phyloP scores from a whole-genome alignment of 176 grass and related monocot species.

The Phoenix roebelenii region DNA sequence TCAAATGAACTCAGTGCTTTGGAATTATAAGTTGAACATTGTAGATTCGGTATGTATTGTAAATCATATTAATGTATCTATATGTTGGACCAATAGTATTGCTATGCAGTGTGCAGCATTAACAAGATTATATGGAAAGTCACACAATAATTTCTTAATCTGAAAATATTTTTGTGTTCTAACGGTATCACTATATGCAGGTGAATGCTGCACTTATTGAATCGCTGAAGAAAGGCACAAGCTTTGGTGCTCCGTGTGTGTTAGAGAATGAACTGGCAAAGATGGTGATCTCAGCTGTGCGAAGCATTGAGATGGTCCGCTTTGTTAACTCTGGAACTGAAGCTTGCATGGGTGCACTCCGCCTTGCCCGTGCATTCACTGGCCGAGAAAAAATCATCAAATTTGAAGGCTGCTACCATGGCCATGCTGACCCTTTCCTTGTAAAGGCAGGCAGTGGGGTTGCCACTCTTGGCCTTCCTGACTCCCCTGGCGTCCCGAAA shows the following conservation, averaged over 20 bases:
- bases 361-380: slow-evolving; percentile 92
- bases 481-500: slow-evolving; percentile 90
- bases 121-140: neutral
- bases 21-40: no score
- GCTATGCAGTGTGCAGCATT: no score
- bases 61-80: no score
- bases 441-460: slow-evolving; percentile 98
- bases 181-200: slow-evolving; percentile 16
- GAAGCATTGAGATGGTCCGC: slow-evolving; percentile 90
- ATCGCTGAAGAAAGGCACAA: slow-evolving; percentile 96
- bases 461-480: slow-evolving; percentile 91
- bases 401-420: slow-evolving; percentile 98
- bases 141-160: neutral
- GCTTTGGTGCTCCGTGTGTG: slow-evolving; percentile 90
- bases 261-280: slow-evolving; percentile 86
- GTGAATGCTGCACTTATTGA: slow-evolving; percentile 82
- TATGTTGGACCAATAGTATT: no score
- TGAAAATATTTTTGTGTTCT: neutral
- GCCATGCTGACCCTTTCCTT: slow-evolving; percentile 91
- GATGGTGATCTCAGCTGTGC: slow-evolving; percentile 90
- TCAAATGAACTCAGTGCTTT: no score
- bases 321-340: slow-evolving; percentile 99
- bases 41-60: no score
- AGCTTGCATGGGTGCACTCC: slow-evolving; percentile 97
- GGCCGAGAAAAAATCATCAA: slow-evolving; percentile 77